Evolutionary conservation across 257 asterid species (phyloP).

Genomic region (Datura wrightii): DNA sequence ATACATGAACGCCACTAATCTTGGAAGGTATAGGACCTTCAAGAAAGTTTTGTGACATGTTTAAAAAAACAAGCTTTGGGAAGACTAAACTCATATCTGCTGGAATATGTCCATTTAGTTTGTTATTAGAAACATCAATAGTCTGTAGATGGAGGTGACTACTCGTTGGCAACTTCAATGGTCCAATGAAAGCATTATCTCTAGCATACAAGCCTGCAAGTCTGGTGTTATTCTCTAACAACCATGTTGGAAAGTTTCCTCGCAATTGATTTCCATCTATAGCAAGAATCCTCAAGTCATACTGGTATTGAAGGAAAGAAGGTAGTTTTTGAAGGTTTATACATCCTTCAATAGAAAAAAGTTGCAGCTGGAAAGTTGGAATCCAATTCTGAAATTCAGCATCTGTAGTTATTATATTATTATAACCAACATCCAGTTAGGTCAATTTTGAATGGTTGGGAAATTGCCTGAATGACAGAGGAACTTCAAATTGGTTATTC

Average conservation of each 20-base stretch:
- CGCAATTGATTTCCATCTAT: background rate
- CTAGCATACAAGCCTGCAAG: background rate
- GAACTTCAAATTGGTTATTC: background rate
- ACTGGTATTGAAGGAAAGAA: background rate
- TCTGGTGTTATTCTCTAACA: slow-evolving; percentile 14
- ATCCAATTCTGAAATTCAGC: background rate
- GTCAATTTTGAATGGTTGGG: background rate
- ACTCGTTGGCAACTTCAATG: background rate
- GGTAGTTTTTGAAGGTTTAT: background rate
- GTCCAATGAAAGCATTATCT: background rate
- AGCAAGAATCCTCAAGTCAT: slow-evolving; percentile 30
- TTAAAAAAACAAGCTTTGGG: background rate
- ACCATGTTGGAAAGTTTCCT: slow-evolving; percentile 25
- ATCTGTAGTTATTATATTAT: background rate
- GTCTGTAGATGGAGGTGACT: background rate
- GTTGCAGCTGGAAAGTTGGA: background rate
- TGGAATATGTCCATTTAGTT: slow-evolving; percentile 2
- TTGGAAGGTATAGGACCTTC: background rate
- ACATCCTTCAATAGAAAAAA: background rate
- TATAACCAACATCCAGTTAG: background rate
- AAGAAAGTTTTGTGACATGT: background rate
- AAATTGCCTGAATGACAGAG: background rate
- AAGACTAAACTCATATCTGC: background rate
- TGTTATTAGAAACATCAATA: slow-evolving; percentile 8
- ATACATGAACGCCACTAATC: fast-evolving